Evolutionary conservation across 495 filamentous ascomycete species (phyloP), one percentile per base, ranked within the genome.

Genomic region (Annulohypoxylon nitens): DNA sequence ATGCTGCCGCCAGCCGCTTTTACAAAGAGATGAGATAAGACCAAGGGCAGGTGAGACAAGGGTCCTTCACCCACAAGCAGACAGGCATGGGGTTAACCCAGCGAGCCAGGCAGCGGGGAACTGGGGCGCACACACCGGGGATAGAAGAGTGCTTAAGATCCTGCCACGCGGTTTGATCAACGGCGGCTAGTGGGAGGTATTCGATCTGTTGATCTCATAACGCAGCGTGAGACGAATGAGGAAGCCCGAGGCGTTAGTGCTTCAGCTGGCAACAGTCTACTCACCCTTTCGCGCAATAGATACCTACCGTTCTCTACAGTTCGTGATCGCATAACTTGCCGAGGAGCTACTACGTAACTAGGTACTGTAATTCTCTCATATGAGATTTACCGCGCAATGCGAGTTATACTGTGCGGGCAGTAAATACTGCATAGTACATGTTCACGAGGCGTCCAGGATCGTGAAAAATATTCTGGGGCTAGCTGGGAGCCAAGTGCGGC

Each of bases 141-240:
- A 54, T 53, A 61, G 60, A 60, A 63, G 51, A 72, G 45, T 68
- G 65, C 60, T 66, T 50, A 69, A 71, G 70, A 73, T 75, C 69
- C 73, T 73, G 34, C 69, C 64, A 69, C 55, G 69, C 64, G 69
- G 69, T 73, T 75, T 73, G 69, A 73, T 73, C 69, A 75, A 75
- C 69, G 70, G 69, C 73, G 69, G 69, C 73, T 73, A 71, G 73
- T 68, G 54, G 48, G 60, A 75, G 41, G 72, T 75, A 67, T 70
- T 75, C 72, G 72, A 75, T 75, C 72, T 75, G 67, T 75, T 75
- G 72, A 75, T 70, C 72, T 75, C 72, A 70, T 50, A 70, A 74
- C 50, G 43, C 63, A 67, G 25, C 43, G 64, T 60, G 57, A 67
- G 67, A 74, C 71, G 71, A 67, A 74, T 70, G 50, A 67, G 50